Base-by-base conservation (phyloP, 192 early-diverging fungal genomes). In the Backusella circina region DNA sequence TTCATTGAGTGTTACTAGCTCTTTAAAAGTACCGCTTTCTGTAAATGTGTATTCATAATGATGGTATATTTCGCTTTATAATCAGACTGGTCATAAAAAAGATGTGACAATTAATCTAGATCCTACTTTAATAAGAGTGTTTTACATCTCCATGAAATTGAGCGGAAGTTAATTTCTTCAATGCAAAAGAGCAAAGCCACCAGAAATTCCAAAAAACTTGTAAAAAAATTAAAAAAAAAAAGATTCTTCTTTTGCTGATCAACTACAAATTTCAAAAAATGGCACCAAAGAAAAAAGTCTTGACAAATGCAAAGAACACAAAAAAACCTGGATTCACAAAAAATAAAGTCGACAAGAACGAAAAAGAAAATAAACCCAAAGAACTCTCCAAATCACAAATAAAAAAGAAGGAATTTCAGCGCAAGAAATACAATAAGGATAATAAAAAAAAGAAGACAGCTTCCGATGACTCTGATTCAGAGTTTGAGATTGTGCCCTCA, bases 401-500 rank as follows among this genome's bases (percentile, higher is more conserved):
- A 13, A 79, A 79, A 33, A 75, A 75, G 39, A 71, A 68, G 23
- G 78, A 79, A 38, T 79, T 37, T 18, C 78, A 79, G 39, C 68
- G 68, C 10, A 74, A 75, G 28, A 75, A 75, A 67, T 79, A 79
- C 61, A 79, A 79, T 41, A 79, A 81, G 36, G 74, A 80, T 26
- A 32, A 66, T 2, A 71, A 78, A 36, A 78, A 75, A 28, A 44
- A 41, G 10, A n/a, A 16, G 28, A 12, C 36, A 8, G 50, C 41
- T 8, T 36, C 70, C 8, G 77, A 79, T 16, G 78, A 79, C 8
- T 75, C 79, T 26, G 78, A 79, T 44, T 80, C 78, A n/a, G 82
- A 83, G 35, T 83, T 83, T 54, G 82, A 83, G 65, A 73, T 79
- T 36, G 78, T 83, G 32, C 73, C 77, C 41, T 54, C 50, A 7